Conservation (phyloP, 257 asterid genomes). For the Fraxinus americana region DNA sequence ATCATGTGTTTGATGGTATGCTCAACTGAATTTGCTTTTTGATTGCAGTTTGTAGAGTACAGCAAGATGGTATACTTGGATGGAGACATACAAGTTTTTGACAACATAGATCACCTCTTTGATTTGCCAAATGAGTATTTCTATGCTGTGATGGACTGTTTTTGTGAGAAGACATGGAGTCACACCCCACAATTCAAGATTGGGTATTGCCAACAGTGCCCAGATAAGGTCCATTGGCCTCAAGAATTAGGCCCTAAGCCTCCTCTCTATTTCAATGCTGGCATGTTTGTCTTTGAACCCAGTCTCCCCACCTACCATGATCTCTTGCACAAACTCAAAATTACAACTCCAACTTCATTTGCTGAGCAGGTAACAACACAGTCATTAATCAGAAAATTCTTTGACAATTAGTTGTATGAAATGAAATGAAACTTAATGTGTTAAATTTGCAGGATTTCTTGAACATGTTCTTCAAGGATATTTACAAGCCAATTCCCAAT, state of each 20-base stretch:
- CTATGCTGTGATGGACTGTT: constrained; percentile 37
- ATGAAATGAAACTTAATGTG: not conserved
- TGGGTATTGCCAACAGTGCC: constrained; percentile 25
- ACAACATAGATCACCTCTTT: constrained; percentile 33
- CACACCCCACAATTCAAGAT: constrained; percentile 26
- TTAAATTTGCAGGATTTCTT: constrained; percentile 21
- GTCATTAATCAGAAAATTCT: not conserved
- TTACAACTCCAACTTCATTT: constrained; percentile 25
- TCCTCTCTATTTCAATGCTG: constrained; percentile 36
- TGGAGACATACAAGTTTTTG: constrained; percentile 36
- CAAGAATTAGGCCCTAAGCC: constrained; percentile 31
- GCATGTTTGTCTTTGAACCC: constrained; percentile 34
- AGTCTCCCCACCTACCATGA: constrained; percentile 25
- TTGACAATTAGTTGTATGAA: not conserved
- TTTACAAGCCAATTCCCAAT: constrained; percentile 22
- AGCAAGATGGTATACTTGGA: constrained; percentile 39
- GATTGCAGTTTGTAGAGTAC: constrained; percentile 36
- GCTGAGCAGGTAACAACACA: constrained; percentile 28
- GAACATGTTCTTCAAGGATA: constrained; percentile 33
- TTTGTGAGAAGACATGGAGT: constrained; percentile 31
- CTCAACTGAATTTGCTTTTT: not conserved
- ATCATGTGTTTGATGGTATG: not conserved
- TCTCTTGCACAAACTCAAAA: constrained; percentile 28
- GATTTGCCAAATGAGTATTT: constrained; percentile 25
- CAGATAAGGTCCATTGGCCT: constrained; percentile 30